Evolutionary conservation across 2,329 filamentous ascomycete species (phyloP).

Genomic region (Cladosporium sp.): DNA sequence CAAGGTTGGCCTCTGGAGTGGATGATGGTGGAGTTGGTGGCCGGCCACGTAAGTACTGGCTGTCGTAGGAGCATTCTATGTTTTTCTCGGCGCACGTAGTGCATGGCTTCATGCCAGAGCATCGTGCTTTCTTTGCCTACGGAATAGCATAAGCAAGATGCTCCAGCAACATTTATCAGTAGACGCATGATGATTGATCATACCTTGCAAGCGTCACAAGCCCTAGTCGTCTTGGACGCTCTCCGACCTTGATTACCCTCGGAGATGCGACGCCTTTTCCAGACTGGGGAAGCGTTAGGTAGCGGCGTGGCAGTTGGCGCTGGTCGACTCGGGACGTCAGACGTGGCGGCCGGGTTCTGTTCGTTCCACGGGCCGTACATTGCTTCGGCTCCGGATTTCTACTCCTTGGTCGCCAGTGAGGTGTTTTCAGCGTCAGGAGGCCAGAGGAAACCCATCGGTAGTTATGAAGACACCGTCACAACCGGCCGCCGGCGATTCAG

Average conservation of each 20-base stretch:
- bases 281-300: constrained; percentile 1
- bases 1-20: constrained; percentile 6
- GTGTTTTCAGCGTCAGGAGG: neutral
- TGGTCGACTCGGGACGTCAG: constrained; percentile 3
- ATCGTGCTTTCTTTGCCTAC: constrained; percentile 30
- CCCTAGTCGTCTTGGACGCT: constrained; percentile 12
- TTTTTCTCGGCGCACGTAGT: constrained; percentile 27
- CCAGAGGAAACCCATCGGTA: neutral
- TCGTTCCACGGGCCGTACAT: constrained; percentile 8
- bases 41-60: constrained; percentile 43
- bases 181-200: neutral
- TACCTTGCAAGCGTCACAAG: constrained; percentile 13
- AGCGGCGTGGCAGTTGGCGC: constrained; percentile 3
- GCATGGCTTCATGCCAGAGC: constrained; percentile 35
- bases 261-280: constrained; percentile 10
- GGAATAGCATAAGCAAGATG: neutral
- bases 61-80: constrained; percentile 42
- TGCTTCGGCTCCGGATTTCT: neutral
- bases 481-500: neutral
- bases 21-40: constrained; percentile 37
- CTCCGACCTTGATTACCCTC: constrained; percentile 6
- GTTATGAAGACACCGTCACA: constrained; percentile 2
- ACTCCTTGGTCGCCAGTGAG: neutral
- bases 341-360: neutral
- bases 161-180: neutral